Evolutionary conservation across 495 filamentous ascomycete species (phyloP).

Genomic region (Daldinia childiae): DNA sequence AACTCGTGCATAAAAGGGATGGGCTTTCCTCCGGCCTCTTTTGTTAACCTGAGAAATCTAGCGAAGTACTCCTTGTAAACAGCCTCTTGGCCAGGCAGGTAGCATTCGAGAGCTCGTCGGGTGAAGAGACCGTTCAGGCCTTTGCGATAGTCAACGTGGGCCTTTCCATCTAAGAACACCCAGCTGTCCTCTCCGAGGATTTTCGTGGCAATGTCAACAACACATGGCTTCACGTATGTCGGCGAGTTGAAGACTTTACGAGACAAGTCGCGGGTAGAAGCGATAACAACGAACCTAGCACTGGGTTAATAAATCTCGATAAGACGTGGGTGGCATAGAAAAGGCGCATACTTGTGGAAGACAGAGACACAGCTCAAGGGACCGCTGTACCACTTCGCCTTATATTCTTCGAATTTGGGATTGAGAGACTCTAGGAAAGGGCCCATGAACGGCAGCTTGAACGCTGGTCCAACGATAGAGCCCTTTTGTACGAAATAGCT

Average conservation of each 20-base stretch:
- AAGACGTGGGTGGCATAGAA: background rate
- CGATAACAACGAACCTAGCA: slow-evolving; percentile 93
- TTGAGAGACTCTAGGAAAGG: slow-evolving; percentile 93
- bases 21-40: slow-evolving; percentile 72
- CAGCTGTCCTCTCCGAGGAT: slow-evolving; percentile 92
- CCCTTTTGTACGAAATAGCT: slow-evolving; percentile 89
- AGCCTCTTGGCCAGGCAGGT: slow-evolving; percentile 92
- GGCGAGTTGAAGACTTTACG: slow-evolving; percentile 98
- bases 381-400: slow-evolving; percentile 90
- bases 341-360: slow-evolving; percentile 91
- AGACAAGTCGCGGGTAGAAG: slow-evolving; percentile 93
- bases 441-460: slow-evolving; percentile 94
- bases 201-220: slow-evolving; percentile 95
- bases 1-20: slow-evolving; percentile 90
- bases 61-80: slow-evolving; percentile 89
- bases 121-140: slow-evolving; percentile 96
- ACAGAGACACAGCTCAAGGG: slow-evolving; percentile 95
- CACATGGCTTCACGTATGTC: slow-evolving; percentile 90
- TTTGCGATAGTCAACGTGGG: slow-evolving; percentile 96
- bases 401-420: slow-evolving; percentile 89
- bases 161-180: slow-evolving; percentile 97
- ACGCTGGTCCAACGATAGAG: slow-evolving; percentile 79
- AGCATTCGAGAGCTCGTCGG: slow-evolving; percentile 83
- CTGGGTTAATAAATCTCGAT: slow-evolving; percentile 2
- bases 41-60: slow-evolving; percentile 77